phyloP scores from a whole-genome alignment of 106 monocot genomes.

The Amphibolis antarctica region DNA sequence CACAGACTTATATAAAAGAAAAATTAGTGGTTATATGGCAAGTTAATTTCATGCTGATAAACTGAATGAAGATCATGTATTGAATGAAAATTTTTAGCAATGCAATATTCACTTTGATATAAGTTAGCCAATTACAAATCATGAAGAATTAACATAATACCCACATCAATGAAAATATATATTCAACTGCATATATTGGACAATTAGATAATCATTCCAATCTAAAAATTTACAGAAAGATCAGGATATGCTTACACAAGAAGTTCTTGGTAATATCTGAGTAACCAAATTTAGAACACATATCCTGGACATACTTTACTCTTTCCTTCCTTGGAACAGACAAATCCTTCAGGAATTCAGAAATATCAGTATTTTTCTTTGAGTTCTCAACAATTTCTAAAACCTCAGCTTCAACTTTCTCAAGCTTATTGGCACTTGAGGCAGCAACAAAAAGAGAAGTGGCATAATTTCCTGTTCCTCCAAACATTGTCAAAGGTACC shows the following conservation, averaged over 20 bases:
- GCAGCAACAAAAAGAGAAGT: slow-evolving; percentile 74
- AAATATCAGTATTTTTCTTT: slow-evolving; percentile 60
- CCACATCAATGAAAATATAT: too few species aligned
- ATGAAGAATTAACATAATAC: too few species aligned
- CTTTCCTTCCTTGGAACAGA: slow-evolving; percentile 57
- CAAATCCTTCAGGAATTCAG: slow-evolving; percentile 63
- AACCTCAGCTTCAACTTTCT: slow-evolving; percentile 77
- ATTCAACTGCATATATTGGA: background rate
- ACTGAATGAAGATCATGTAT: too few species aligned
- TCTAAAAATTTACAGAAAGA: background rate
- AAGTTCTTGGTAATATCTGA: slow-evolving; percentile 83
- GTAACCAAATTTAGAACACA: slow-evolving; percentile 69
- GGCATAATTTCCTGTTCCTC: slow-evolving; percentile 80
- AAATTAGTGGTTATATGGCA: too few species aligned
- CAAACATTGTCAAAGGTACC: slow-evolving; percentile 61
- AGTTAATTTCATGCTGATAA: too few species aligned
- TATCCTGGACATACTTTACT: slow-evolving; percentile 54
- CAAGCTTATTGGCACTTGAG: slow-evolving; percentile 53
- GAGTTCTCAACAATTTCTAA: slow-evolving; percentile 51
- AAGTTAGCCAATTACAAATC: too few species aligned
- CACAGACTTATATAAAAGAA: too few species aligned
- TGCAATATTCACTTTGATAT: too few species aligned
- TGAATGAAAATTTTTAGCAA: too few species aligned
- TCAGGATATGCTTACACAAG: slow-evolving; percentile 35
- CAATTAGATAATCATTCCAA: background rate